Conservation (phyloP, 1,139 yeast species). For the Taphrina betulina region DNA sequence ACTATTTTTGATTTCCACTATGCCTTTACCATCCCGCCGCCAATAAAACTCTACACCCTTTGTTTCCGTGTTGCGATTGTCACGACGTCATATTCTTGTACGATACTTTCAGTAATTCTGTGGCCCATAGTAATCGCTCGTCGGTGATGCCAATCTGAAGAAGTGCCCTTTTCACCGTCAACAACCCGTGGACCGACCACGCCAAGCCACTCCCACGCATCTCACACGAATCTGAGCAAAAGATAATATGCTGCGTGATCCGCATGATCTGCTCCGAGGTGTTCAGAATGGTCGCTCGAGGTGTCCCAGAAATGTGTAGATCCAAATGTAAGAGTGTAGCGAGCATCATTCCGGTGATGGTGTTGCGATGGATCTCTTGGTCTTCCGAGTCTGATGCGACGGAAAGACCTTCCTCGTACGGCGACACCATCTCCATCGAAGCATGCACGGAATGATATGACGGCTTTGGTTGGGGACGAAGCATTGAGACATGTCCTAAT, state of each 20-base stretch:
- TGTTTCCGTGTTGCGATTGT: too few species aligned
- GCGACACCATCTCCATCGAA: neutral
- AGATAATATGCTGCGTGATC: neutral
- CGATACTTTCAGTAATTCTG: neutral
- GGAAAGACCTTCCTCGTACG: neutral
- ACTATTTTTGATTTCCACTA: too few species aligned
- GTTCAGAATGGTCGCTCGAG: neutral
- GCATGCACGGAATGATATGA: neutral
- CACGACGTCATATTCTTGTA: conserved; percentile 6
- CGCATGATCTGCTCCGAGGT: neutral
- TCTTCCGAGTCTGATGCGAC: neutral
- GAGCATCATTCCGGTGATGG: neutral
- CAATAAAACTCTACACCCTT: too few species aligned
- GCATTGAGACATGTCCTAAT: neutral
- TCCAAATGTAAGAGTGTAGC: neutral
- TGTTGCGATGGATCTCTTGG: neutral
- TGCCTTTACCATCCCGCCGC: too few species aligned
- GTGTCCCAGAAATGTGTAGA: neutral
- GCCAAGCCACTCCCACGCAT: neutral
- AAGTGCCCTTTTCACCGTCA: neutral
- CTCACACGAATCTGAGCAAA: neutral
- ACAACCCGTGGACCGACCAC: conserved; percentile 1
- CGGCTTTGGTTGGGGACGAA: neutral
- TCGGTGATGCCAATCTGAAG: neutral
- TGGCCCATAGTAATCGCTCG: conserved; percentile 4